Evolutionary conservation across 2,329 filamentous ascomycete species (phyloP).

Genomic region (Beauveria brongniartii): DNA sequence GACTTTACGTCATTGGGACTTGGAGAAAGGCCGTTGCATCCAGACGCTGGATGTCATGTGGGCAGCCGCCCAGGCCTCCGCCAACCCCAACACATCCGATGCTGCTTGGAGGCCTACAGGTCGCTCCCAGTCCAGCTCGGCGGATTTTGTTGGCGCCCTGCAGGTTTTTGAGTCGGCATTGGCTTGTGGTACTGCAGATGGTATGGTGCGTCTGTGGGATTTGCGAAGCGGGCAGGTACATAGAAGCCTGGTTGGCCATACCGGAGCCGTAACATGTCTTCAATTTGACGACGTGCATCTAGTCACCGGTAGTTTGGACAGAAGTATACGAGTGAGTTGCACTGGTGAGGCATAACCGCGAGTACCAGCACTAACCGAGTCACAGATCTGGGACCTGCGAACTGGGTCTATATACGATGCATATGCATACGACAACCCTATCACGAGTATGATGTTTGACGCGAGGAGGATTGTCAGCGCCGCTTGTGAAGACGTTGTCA

Average conservation of each 20-base stretch:
- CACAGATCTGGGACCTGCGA: slow-evolving; percentile 94
- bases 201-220: slow-evolving; percentile 97
- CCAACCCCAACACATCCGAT: slow-evolving; percentile 54
- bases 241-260: slow-evolving; percentile 89
- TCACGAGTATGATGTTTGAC: slow-evolving; percentile 98
- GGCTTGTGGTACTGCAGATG: slow-evolving; percentile 93
- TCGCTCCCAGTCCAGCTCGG: slow-evolving; percentile 53
- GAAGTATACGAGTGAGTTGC: slow-evolving; percentile 79
- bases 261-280: slow-evolving; percentile 83
- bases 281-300: slow-evolving; percentile 96
- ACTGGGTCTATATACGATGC: slow-evolving; percentile 94
- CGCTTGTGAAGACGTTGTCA: slow-evolving; percentile 86
- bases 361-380: slow-evolving; percentile 2
- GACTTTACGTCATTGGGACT: slow-evolving; percentile 94
- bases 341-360: neutral
- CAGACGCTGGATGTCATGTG: slow-evolving; percentile 97
- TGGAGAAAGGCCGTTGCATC: slow-evolving; percentile 93
- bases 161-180: slow-evolving; percentile 95
- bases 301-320: slow-evolving; percentile 85
- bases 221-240: slow-evolving; percentile 94
- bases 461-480: slow-evolving; percentile 80
- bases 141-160: slow-evolving; percentile 88
- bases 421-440: slow-evolving; percentile 85
- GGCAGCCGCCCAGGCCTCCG: slow-evolving; percentile 85
- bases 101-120: slow-evolving; percentile 65